Evolutionary conservation across 192 early-diverging fungal species (phyloP).

Genomic region (Linnemannia elongata): DNA sequence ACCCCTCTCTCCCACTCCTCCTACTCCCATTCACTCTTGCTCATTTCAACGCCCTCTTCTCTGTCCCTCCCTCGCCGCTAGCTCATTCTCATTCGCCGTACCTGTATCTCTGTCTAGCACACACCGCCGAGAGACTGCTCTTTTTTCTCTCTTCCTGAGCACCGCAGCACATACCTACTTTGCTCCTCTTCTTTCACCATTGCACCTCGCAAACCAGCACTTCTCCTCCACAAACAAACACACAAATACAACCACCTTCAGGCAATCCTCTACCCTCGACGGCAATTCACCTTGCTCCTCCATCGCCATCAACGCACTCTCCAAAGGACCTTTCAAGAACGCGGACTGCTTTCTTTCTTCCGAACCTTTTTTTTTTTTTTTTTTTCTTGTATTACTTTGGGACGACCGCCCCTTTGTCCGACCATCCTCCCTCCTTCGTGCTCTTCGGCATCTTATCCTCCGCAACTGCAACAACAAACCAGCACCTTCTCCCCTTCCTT

Average conservation of each 20-base stretch:
- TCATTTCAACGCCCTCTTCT: not conserved
- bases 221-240: not conserved
- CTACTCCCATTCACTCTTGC: not conserved
- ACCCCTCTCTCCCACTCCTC: too few species aligned
- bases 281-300: not conserved
- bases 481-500: not conserved
- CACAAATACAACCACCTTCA: not conserved
- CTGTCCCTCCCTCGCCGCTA: conserved; percentile 3
- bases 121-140: conserved; percentile 10
- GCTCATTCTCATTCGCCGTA: not conserved
- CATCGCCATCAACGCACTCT: not conserved
- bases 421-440: not conserved
- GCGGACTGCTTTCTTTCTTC: not conserved
- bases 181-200: not conserved
- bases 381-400: conserved; percentile 15
- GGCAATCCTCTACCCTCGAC: not conserved
- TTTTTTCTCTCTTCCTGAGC: not conserved
- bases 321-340: not conserved
- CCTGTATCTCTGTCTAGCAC: conserved; percentile 12
- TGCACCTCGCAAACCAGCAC: not conserved
- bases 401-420: not conserved
- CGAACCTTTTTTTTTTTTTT: not conserved
- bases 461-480: not conserved
- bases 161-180: conserved; percentile 2
- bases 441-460: conserved; percentile 5